Conservation (phyloP, 2,329 filamentous ascomycete species). For the Ophiostoma sp. region DNA sequence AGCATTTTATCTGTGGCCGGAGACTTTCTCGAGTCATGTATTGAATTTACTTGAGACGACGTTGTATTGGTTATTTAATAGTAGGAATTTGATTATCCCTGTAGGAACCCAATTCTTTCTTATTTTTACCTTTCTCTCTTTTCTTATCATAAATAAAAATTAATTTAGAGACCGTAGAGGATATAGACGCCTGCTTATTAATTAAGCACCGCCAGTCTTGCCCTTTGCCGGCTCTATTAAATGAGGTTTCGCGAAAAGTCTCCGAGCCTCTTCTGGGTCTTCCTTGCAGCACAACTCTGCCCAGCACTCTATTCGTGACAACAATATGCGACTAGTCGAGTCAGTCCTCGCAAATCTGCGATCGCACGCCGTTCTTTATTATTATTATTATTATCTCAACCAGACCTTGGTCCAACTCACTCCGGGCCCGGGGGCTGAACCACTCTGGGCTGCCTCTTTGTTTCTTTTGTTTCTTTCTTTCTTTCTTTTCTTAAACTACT, state of each 20-base stretch:
- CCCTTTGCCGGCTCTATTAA: background rate
- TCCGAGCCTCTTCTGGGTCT: background rate
- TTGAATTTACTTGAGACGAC: background rate
- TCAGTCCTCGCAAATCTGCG: slow-evolving; percentile 10
- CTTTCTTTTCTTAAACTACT: background rate
- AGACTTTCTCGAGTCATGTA: background rate
- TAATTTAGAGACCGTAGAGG: too few species aligned
- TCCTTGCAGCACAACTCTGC: background rate
- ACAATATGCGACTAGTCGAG: background rate
- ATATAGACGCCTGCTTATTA: background rate
- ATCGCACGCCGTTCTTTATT: background rate
- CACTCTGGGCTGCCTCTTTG: background rate
- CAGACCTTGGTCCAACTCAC: background rate
- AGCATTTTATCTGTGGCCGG: background rate
- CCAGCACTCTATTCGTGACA: background rate
- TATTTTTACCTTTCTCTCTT: too few species aligned
- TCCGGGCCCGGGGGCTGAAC: background rate
- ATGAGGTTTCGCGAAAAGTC: background rate
- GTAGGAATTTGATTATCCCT: too few species aligned
- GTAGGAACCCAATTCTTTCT: too few species aligned
- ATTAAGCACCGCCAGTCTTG: background rate
- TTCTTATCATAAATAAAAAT: background rate
- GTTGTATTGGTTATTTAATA: too few species aligned
- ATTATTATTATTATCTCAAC: too few species aligned
- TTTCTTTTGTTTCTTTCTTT: background rate